Evolutionary conservation across 2,329 filamentous ascomycete species (phyloP).

Genomic region (Claviceps sp.): DNA sequence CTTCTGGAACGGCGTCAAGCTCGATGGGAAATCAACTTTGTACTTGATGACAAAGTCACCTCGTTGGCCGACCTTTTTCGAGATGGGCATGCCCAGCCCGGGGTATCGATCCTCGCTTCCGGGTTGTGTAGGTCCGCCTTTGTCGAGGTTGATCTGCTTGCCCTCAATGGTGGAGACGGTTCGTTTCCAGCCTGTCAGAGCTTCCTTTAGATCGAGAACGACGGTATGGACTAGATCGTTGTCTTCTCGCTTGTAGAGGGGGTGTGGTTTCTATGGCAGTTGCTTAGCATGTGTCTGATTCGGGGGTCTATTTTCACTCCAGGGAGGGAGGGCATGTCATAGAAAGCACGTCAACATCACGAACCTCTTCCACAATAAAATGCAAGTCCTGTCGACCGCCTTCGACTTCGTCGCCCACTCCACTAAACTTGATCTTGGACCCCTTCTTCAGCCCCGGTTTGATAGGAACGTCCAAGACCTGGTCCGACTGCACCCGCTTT

Average conservation of each 20-base stretch:
- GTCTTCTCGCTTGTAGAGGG: constrained; percentile 71
- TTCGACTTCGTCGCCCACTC: constrained; percentile 95
- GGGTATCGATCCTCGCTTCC: constrained; percentile 73
- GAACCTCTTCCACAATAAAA: constrained; percentile 87
- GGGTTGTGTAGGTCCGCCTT: constrained; percentile 72
- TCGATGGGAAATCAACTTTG: constrained; percentile 83
- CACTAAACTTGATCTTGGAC: constrained; percentile 95
- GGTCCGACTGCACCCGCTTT: constrained; percentile 76
- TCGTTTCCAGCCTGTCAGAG: constrained; percentile 82
- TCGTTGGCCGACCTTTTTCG: constrained; percentile 72
- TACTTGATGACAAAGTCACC: constrained; percentile 84
- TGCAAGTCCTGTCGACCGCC: constrained; percentile 91
- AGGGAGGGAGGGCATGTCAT: too few species aligned
- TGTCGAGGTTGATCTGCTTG: constrained; percentile 67
- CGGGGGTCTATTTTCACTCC: too few species aligned
- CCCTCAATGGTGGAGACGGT: constrained; percentile 92
- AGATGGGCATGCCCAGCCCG: constrained; percentile 82
- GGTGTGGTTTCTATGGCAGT: constrained; percentile 60
- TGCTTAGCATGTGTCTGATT: constrained; percentile 5
- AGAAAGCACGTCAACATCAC: constrained; percentile 13
- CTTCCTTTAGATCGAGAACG: constrained; percentile 81
- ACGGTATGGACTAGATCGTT: constrained; percentile 73
- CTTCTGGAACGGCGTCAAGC: constrained; percentile 67
- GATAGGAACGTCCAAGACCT: constrained; percentile 87
- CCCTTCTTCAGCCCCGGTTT: constrained; percentile 93